These are phyloP conservation scores for Oxyria digyna DNA, from an alignment of 148 eudicot genomes.

Conservation along the genomic window DNA sequence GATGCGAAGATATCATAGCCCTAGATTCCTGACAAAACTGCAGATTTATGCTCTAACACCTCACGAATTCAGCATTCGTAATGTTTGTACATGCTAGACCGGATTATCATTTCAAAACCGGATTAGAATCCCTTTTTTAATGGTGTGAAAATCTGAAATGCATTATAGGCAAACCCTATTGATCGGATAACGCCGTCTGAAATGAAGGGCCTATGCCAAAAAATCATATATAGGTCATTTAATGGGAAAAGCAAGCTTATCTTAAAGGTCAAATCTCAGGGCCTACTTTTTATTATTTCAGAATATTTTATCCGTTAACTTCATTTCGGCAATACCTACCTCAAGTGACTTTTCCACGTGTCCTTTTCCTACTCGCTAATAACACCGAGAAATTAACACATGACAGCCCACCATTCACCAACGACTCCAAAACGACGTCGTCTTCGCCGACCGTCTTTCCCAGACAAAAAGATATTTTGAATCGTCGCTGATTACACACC, in stretches of 20 bases:
- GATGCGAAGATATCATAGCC: no score
- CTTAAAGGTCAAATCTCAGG: not conserved
- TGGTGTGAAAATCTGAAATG: no score
- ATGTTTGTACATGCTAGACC: no score
- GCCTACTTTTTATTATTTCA: not conserved
- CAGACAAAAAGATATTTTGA: not conserved
- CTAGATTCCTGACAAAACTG: no score
- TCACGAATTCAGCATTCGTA: no score
- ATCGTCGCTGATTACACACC: not conserved
- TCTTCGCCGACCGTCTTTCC: slow-evolving; percentile 3
- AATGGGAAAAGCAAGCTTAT: not conserved
- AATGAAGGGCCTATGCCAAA: no score
- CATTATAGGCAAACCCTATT: no score
- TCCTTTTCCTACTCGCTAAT: not conserved
- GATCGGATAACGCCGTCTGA: no score
- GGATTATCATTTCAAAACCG: no score
- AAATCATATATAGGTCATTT: no score
- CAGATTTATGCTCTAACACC: no score
- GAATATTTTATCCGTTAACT: not conserved
- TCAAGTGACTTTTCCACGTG: not conserved
- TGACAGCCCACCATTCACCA: not conserved
- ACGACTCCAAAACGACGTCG: slow-evolving; percentile 6
- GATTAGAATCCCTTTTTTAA: no score
- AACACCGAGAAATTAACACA: not conserved
- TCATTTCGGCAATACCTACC: not conserved